These are phyloP conservation scores for Fusarium burgessii DNA, from an alignment of 2,329 filamentous ascomycete species.

Conservation along the genomic window DNA sequence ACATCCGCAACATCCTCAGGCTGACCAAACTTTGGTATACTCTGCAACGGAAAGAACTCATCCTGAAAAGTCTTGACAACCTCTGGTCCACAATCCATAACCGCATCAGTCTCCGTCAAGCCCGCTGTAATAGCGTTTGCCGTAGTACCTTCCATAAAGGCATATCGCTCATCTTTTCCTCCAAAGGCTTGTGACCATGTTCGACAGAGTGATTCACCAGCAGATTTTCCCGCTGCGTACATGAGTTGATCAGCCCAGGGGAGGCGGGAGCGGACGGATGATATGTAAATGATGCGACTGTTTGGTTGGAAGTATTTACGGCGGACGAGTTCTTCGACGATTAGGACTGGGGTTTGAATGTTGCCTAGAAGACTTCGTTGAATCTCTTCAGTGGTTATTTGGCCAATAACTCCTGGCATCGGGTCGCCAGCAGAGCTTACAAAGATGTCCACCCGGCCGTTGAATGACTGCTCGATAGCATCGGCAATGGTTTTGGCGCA, in stretches of 20 bases:
- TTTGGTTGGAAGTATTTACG: conserved; percentile 48
- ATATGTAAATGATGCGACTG: conserved; percentile 53
- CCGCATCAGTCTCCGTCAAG: conserved; percentile 51
- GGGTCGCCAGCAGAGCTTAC: conserved; percentile 51
- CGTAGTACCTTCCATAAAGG: conserved; percentile 52
- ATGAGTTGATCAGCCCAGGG: conserved; percentile 52
- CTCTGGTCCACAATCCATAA: conserved; percentile 50
- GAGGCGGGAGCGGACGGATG: conserved; percentile 49
- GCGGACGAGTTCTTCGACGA: conserved; percentile 52
- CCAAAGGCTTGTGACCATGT: conserved; percentile 53
- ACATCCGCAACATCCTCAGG: conserved; percentile 54
- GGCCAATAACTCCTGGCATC: conserved; percentile 46
- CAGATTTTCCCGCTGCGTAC: conserved; percentile 52
- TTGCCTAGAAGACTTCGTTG: conserved; percentile 51
- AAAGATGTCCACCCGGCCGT: conserved; percentile 50
- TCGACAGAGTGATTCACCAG: conserved; percentile 52
- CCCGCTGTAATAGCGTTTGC: conserved; percentile 51
- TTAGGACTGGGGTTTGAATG: conserved; percentile 51
- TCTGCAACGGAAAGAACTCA: conserved; percentile 51
- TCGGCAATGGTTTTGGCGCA: conserved; percentile 48
- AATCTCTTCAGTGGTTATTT: conserved; percentile 45
- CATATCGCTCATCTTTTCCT: conserved; percentile 50
- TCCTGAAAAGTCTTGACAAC: conserved; percentile 48
- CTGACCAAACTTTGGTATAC: conserved; percentile 49
- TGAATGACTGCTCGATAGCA: conserved; percentile 40